phyloP scores from a whole-genome alignment of 1,284 basidiomycete genomes.

The Sporisorium scitamineum region DNA sequence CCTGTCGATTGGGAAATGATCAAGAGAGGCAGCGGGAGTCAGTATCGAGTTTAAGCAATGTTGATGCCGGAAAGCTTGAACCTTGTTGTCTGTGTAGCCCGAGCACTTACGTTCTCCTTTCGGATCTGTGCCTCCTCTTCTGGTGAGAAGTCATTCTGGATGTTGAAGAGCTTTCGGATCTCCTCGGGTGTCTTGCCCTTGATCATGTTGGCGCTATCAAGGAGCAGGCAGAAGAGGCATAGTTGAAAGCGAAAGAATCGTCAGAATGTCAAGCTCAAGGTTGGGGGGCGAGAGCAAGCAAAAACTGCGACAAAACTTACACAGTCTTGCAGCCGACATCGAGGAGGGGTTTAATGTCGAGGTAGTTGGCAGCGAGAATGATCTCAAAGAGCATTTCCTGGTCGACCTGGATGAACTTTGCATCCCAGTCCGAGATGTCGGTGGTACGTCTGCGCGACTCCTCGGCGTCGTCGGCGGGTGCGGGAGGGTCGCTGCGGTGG shows the following conservation, averaged over 20 bases:
- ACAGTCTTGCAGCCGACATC: conserved; percentile 99
- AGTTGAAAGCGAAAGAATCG: neutral
- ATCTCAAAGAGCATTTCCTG: conserved; percentile 99
- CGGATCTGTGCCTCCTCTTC: conserved; percentile 99
- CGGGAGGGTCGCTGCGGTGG: conserved; percentile 94
- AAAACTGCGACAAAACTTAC: conserved; percentile 45
- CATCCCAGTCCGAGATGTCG: conserved; percentile 99
- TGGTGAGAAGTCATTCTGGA: conserved; percentile 86
- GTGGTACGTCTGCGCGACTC: conserved; percentile 97
- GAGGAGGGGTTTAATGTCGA: conserved; percentile 98
- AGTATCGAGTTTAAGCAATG: neutral
- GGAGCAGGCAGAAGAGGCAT: neutral
- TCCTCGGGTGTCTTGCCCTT: conserved; percentile 97
- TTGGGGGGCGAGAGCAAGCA: neutral
- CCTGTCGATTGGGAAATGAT: conserved; percentile 28
- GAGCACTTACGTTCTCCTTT: conserved; percentile 85
- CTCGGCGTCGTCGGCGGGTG: conserved; percentile 79
- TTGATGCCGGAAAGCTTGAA: neutral
- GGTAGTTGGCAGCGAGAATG: conserved; percentile 98
- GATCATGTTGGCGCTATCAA: conserved; percentile 91
- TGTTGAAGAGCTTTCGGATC: conserved; percentile 93
- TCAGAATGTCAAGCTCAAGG: neutral
- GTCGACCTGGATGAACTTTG: conserved; percentile 92
- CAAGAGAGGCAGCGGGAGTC: neutral
- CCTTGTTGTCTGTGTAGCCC: neutral